phyloP scores from a whole-genome alignment of 2,329 filamentous ascomycete species.

The Colletotrichum sp. region DNA sequence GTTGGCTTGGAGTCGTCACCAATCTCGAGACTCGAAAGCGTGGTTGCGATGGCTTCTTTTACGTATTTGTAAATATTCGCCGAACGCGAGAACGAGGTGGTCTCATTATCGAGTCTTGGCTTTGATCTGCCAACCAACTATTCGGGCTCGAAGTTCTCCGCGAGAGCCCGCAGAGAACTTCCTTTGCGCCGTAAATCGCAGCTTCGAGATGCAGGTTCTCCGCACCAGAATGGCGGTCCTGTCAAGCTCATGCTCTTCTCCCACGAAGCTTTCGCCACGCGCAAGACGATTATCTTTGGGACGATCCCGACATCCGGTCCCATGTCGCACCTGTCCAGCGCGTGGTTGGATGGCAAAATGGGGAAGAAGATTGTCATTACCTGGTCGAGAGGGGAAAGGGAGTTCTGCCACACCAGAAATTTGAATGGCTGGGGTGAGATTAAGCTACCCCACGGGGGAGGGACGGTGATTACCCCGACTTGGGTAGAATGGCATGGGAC shows the following conservation, averaged over 20 bases:
- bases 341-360: not conserved
- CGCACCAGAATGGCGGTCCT: not conserved
- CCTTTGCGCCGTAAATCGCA: not conserved
- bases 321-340: not conserved
- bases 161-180: accelerated
- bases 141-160: not conserved
- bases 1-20: not conserved
- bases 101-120: not conserved
- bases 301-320: not conserved
- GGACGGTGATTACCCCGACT: constrained; percentile 14
- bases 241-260: not conserved
- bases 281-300: not conserved
- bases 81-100: not conserved
- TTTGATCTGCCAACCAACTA: not conserved
- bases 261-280: not conserved
- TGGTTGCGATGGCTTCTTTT: not conserved
- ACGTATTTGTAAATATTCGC: not conserved
- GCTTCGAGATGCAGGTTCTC: not conserved
- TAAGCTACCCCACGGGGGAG: not conserved
- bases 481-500: constrained; percentile 2
- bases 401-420: not conserved
- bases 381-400: not conserved
- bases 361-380: not conserved
- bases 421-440: constrained; percentile 4
- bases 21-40: not conserved